These are phyloP conservation scores for Suillus hirtellus DNA, from an alignment of 768 basidiomycete species.

Conservation along the genomic window DNA sequence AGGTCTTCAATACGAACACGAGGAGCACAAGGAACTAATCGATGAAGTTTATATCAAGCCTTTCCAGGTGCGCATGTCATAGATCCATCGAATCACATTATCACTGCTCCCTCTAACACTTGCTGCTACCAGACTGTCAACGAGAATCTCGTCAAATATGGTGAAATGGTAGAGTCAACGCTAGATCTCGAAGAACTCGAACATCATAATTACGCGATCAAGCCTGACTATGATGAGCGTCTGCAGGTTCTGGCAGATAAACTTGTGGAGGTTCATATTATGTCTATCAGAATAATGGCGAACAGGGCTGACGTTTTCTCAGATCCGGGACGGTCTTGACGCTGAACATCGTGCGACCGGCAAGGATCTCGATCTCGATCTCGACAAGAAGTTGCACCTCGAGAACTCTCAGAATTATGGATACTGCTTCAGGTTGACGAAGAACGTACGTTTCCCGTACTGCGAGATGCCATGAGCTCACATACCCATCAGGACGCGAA, in stretches of 20 bases:
- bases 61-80: constrained; percentile 50
- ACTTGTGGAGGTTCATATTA: constrained; percentile 52
- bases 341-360: constrained; percentile 73
- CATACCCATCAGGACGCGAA: constrained; percentile 69
- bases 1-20: constrained; percentile 43
- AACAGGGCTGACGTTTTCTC: background rate
- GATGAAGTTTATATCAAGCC: constrained; percentile 65
- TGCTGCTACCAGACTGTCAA: constrained; percentile 52
- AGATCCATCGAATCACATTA: background rate
- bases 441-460: constrained; percentile 54
- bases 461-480: background rate
- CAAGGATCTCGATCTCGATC: constrained; percentile 71
- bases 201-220: constrained; percentile 86
- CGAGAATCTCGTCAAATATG: constrained; percentile 69
- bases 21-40: constrained; percentile 55
- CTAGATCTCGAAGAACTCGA: constrained; percentile 88
- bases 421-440: constrained; percentile 91
- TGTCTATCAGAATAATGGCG: background rate
- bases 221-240: constrained; percentile 83
- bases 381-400: constrained; percentile 94
- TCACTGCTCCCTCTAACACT: constrained; percentile 1
- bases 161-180: constrained; percentile 95
- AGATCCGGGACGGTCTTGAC: constrained; percentile 80
- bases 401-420: constrained; percentile 90
- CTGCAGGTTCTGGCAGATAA: constrained; percentile 68